Evolutionary conservation across 257 asterid genomes (phyloP).

Genomic region (Capsicum pubescens): DNA sequence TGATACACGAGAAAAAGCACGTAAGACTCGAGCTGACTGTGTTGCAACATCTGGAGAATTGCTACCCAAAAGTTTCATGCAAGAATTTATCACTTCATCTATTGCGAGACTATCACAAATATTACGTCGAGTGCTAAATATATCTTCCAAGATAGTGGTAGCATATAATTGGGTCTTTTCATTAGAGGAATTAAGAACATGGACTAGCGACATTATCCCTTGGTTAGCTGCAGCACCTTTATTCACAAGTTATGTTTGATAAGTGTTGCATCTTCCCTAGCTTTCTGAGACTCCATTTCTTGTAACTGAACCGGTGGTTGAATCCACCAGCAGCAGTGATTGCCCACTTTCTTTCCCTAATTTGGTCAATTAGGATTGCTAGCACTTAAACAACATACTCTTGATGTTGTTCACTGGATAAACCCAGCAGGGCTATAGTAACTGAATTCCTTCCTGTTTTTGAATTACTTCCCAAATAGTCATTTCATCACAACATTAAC

Average conservation of each 20-base stretch:
- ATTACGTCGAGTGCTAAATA: conserved; percentile 63
- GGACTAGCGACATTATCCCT: conserved; percentile 76
- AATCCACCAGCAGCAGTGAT: conserved; percentile 95
- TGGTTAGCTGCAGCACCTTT: conserved; percentile 65
- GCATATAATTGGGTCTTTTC: conserved; percentile 70
- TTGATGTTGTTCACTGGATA: conserved; percentile 80
- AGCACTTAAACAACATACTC: conserved; percentile 81
- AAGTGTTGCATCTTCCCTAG: conserved; percentile 67
- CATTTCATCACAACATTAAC: conserved; percentile 57
- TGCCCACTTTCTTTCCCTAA: conserved; percentile 94
- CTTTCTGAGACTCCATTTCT: conserved; percentile 72
- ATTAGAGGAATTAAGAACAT: conserved; percentile 73
- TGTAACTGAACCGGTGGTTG: conserved; percentile 82
- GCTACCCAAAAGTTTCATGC: conserved; percentile 68
- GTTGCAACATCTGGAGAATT: conserved; percentile 65
- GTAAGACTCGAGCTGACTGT: conserved; percentile 71
- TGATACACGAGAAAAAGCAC: conserved; percentile 67
- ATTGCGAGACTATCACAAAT: conserved; percentile 70
- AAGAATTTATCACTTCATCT: conserved; percentile 69
- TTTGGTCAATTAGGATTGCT: conserved; percentile 71
- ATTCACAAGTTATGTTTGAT: conserved; percentile 58
- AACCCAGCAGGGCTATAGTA: conserved; percentile 74
- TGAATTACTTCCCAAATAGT: conserved; percentile 83
- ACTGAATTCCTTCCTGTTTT: conserved; percentile 86
- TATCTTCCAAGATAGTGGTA: conserved; percentile 70